Evolutionary conservation across 306 rosid species (phyloP), one percentile per base, ranked within the genome.

Genomic region (Benincasa hispida): DNA sequence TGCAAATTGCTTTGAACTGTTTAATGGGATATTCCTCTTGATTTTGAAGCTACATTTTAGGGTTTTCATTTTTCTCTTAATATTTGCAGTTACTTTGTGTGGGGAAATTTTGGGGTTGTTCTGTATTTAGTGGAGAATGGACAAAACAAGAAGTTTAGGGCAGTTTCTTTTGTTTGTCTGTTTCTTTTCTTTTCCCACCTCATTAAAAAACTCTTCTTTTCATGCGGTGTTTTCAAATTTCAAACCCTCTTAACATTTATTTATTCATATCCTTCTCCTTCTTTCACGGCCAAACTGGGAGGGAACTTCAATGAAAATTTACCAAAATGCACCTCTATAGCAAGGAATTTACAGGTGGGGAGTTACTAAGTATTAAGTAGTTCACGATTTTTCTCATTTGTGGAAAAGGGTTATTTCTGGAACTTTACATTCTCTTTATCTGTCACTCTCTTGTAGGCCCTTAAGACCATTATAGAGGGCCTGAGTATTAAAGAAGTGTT

Each of bases 271-370:
- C 41, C 18, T 18, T 79, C 76, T 42, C 94, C 93, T 76, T 66
- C 65, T 81, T 82, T 93, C 88, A 80, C 89, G 96, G 96, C 96
- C 78, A 78, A 82, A 90, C 79, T 77, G 82, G 86, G 75, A 92
- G 84, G 55, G 78, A 28, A 41, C 45, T 55, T 53, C 35, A 22
- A 8, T 75, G 19, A 24, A 32, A 76, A 50, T 6, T 72, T 72
- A 72, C 76, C 27, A 28, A 18, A 72, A 72, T 28, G 76, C 58
- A 25, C 75, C 22, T 47, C 58, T 70, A 15, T 13, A n/a, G 39
- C 57, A 3, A 41, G 24, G 41, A 34, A 58, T 55, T 12, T 55
- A 55, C 3, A 22, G 24, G 66, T 61, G 72, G 47, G 19, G 5
- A n/a, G 21, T 14, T n/a, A n/a, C 9, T 13, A 65, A 65, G 50